Base-by-base conservation (phyloP, 192 early-diverging fungal species). In the Martensiomyces pterosporus region DNA sequence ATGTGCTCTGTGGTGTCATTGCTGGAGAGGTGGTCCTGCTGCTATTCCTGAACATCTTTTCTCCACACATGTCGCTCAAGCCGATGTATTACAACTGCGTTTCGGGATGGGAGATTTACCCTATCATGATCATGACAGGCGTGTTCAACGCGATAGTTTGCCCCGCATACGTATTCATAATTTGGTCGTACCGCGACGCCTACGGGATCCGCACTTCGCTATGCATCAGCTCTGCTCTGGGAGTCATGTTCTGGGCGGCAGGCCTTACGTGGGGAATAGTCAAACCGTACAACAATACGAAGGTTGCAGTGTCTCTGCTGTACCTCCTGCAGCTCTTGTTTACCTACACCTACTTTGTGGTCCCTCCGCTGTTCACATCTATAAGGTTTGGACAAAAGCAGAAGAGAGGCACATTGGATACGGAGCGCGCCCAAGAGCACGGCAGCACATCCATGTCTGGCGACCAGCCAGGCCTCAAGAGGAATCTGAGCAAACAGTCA, bases 121-220 rank as follows among this genome's bases (percentile, higher is more conserved):
- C 47, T 8, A 12, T 47, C 9, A 24, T 17, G 5, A 17, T 23
- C 2, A 9, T 36, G 18, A 10, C 55, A 0, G 22, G 46, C 10
- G 3, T 42, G 8, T 48, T 42, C 6, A 35, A 37, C 24, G 9
- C 34, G 15, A 22, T 57, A 14, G 22, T 49, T 7, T 49, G 29
- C 39, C 55, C 55, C 2, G 10, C 34, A 3, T 55, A 41, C 36
- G 12, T 55, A n/a, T 3, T 51, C 24, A 23, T 46, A 3, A 26
- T 40, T 0, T 55, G 60, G 60, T 14, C 35, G 7, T 42, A 46
- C 29, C 38, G 56, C 18, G 60, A 64, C 25, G 53, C 39, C n/a
- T 56, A 55, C 34, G 60, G 60, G n/a, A 64, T 64, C 16, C 45
- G 53, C 14, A 37, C 33, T 7, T 50, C 60, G 6, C 60, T 63